Percentiles rank a stretch among this genome's conserved stretches.
Conservation (phyloP, 352 stramenopile genomes). For the Globisporangium radiosum region DNA sequence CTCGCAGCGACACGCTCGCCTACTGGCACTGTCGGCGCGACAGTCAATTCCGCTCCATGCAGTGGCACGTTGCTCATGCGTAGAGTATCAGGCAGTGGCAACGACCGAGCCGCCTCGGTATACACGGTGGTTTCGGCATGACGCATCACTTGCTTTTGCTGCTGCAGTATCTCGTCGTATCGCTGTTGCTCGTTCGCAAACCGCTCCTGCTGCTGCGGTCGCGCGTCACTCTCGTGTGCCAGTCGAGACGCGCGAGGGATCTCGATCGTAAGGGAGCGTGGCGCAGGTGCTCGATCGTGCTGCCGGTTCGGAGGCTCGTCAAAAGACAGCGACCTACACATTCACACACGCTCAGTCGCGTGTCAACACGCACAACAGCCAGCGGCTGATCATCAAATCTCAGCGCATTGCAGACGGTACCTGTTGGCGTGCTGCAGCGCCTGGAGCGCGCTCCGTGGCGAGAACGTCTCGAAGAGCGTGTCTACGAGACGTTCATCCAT, state of each 20-base stretch:
- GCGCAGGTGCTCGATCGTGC: neutral
- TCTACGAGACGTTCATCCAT: constrained; percentile 16
- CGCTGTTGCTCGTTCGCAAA: neutral
- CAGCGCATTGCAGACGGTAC: constrained; percentile 12
- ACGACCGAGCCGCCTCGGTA: no score
- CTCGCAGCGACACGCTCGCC: no score
- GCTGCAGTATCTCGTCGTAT: no score
- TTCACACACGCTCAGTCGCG: neutral
- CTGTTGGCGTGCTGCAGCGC: constrained; percentile 36
- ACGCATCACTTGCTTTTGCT: neutral
- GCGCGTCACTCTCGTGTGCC: neutral
- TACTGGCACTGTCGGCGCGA: no score
- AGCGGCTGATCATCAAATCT: no score
- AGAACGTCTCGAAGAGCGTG: constrained; percentile 58
- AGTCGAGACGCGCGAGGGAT: neutral
- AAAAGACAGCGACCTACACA: constrained; percentile 8
- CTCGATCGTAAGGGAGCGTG: constrained; percentile 3
- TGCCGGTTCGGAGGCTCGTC: neutral
- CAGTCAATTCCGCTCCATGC: no score
- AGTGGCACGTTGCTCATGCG: no score
- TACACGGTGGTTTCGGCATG: no score
- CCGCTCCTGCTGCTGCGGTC: neutral
- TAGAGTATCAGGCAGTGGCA: no score
- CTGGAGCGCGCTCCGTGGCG: constrained; percentile 31
- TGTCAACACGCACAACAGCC: neutral